A percentile compares a stretch with the other conserved stretches of the same genome.
phyloP scores from a whole-genome alignment of 148 eudicot species.

The Rhododendron kiyosumense region DNA sequence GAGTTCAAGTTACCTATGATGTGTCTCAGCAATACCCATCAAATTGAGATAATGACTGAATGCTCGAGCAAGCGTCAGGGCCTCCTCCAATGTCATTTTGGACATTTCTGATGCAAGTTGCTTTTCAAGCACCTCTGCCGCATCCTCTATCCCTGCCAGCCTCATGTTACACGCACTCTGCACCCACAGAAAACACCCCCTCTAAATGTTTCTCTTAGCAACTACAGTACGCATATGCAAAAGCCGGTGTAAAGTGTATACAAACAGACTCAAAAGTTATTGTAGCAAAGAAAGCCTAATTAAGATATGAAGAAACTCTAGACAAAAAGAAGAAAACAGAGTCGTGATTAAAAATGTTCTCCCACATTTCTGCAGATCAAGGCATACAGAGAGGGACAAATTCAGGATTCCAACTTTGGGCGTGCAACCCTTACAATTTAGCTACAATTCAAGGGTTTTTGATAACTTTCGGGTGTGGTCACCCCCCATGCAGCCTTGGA shows the following conservation, averaged over 20 bases:
- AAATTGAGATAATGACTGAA: slow-evolving; percentile 76
- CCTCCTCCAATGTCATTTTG: slow-evolving; percentile 75
- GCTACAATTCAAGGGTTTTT: background rate
- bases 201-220: background rate
- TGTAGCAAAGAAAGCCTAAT: background rate
- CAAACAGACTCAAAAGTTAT: background rate
- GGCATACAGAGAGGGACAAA: background rate
- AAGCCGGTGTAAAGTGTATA: background rate
- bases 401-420: background rate
- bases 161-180: slow-evolving; percentile 90
- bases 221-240: background rate
- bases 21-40: slow-evolving; percentile 87
- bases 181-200: slow-evolving; percentile 12
- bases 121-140: slow-evolving; percentile 78
- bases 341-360: background rate
- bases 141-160: slow-evolving; percentile 61
- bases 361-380: background rate
- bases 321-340: background rate
- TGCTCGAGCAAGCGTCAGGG: slow-evolving; percentile 58
- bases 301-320: background rate
- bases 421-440: background rate
- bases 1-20: slow-evolving; percentile 55
- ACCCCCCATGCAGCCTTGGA: background rate
- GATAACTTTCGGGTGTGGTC: background rate
- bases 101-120: slow-evolving; percentile 71